Evolutionary conservation across 2,329 filamentous ascomycete genomes (phyloP).

Genomic region (Aspergillus piperis): DNA sequence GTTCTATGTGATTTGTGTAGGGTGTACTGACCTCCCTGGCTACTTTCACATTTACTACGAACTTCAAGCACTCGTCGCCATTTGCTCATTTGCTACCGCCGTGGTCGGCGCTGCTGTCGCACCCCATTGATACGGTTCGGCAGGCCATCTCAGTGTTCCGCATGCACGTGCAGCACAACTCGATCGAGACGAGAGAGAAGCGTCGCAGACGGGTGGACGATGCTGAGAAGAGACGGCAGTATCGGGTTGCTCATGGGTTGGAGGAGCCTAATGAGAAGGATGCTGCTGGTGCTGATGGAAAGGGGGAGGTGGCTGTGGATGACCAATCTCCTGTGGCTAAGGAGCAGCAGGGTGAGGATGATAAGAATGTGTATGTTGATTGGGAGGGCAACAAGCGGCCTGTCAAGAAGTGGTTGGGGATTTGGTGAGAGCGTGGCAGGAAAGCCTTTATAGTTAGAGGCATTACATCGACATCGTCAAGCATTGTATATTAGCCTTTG

Average conservation of each 20-base stretch:
- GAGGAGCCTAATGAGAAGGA: conserved; percentile 52
- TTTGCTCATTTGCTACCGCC: conserved; percentile 77
- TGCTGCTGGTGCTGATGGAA: conserved; percentile 12
- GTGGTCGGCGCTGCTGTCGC: conserved; percentile 65
- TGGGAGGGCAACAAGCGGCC: conserved; percentile 51
- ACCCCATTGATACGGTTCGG: conserved; percentile 68
- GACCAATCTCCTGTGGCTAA: conserved; percentile 43
- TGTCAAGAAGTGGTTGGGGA: conserved; percentile 80
- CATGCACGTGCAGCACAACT: conserved; percentile 73
- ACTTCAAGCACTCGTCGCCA: conserved; percentile 77
- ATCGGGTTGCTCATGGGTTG: conserved; percentile 81
- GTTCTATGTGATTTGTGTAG: conserved; percentile 35
- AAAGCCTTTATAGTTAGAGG: not conserved
- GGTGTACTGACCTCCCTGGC: conserved; percentile 70
- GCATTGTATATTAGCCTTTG: conserved; percentile 12
- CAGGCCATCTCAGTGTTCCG: conserved; percentile 71
- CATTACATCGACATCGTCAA: not conserved
- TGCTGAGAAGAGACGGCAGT: conserved; percentile 81
- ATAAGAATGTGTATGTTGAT: conserved; percentile 32
- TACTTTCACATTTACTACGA: conserved; percentile 70
- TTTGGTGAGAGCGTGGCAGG: conserved; percentile 59
- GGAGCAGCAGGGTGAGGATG: conserved; percentile 36
- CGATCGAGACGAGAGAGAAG: conserved; percentile 68
- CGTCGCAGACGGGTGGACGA: conserved; percentile 77
- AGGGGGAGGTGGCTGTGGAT: conserved; percentile 31